Evolutionary conservation across 495 filamentous ascomycete genomes (phyloP), one percentile per base, ranked within the genome.

Genomic region (Parathielavia appendiculata): DNA sequence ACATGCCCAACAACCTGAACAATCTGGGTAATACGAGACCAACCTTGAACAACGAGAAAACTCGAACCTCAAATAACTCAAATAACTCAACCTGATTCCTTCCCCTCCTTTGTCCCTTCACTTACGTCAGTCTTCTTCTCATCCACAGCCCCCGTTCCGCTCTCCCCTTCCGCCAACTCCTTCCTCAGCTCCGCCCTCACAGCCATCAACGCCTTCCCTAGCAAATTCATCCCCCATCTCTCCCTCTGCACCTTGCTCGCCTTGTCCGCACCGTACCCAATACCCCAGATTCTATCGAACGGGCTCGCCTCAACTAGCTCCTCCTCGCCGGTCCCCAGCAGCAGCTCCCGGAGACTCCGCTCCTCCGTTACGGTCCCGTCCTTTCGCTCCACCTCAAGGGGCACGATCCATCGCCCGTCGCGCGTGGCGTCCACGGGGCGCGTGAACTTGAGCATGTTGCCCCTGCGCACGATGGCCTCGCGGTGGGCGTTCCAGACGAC

Each of bases 221-320:
- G 64, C 58, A 88, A 65, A 71, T 89, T 90, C 71, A 79, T 55
- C 45, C 87, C 86, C 86, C 87, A 89, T 41, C 69, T 54, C 41
- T 35, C 60, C 19, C 65, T 61, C 26, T 81, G 72, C 59, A 72
- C 79, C 10, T 16, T 53, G 52, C 66, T 73, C 0, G 83, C 84
- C 59, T 75, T 73, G 30, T 63, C 70, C 34, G 74, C 75, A 2
- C 61, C 69, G 66, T 82, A 86, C 13, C 86, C 86, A 35, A 89
- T 69, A 8, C 86, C 86, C 86, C 86, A 89, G 54, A 88, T 79
- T 26, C 73, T 63, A 70, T 89, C 85, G 54, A 68, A 75, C 44
- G 85, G 83, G 57, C 75, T 74, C 46, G 84, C 84, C 73, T 87
- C 86, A 4, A 87, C 81, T 10, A 89, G 53, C 69, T 85, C 79